phyloP scores from a whole-genome alignment of 768 basidiomycete genomes.

The Pulveroboletus sp. region DNA sequence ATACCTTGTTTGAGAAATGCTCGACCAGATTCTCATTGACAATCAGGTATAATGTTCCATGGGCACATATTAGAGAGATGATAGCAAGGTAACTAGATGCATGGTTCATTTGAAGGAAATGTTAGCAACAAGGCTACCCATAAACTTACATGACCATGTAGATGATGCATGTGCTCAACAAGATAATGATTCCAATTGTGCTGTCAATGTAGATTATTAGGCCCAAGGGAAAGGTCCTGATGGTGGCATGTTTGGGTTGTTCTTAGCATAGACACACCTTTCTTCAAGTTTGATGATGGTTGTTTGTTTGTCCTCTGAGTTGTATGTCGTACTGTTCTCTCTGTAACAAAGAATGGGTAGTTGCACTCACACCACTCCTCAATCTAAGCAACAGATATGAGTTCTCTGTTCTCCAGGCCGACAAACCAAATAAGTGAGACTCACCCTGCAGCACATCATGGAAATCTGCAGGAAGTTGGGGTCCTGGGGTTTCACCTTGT shows the following conservation, averaged over 20 bases:
- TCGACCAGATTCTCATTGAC: too few species aligned
- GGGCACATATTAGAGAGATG: too few species aligned
- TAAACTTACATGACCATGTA: constrained; percentile 26
- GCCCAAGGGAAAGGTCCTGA: constrained; percentile 25
- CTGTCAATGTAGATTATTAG: constrained; percentile 27
- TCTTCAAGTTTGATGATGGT: constrained; percentile 44
- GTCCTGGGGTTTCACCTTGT: constrained; percentile 80
- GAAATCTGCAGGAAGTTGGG: constrained; percentile 82
- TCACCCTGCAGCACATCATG: constrained; percentile 80
- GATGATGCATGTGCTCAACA: constrained; percentile 19
- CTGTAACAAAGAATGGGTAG: constrained; percentile 83
- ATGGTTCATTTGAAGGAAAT: too few species aligned
- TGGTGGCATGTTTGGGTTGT: constrained; percentile 7
- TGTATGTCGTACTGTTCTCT: constrained; percentile 31
- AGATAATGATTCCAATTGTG: constrained; percentile 25
- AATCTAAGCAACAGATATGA: constrained; percentile 47
- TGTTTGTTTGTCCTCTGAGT: constrained; percentile 55
- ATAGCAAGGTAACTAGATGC: too few species aligned
- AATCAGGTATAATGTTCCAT: too few species aligned
- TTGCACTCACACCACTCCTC: constrained; percentile 92
- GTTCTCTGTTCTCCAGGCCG: not conserved
- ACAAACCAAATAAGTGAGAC: not conserved
- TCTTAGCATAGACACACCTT: constrained; percentile 35
- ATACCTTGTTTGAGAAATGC: too few species aligned
- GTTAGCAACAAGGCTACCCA: too few species aligned